Percentiles rank a stretch among this genome's conserved stretches.
These are phyloP conservation scores for Naumovozyma dairenensis DNA, from an alignment of 805 yeast species.

Conservation along the genomic window DNA sequence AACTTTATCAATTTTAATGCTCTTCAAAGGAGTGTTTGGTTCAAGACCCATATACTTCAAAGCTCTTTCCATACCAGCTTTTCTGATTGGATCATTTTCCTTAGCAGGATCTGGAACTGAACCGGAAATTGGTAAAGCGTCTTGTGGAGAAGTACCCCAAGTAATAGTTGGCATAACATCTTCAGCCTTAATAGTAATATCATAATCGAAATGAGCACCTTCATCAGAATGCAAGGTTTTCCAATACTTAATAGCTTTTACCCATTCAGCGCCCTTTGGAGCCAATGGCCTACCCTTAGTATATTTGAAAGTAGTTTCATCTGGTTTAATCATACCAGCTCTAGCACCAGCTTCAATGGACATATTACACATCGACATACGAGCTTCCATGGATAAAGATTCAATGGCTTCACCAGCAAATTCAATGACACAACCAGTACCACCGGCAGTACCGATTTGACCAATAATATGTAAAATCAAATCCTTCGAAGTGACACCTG, in stretches of 20 bases:
- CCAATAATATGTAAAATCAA: constrained; percentile 88
- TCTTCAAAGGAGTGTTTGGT: constrained; percentile 69
- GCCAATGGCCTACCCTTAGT: constrained; percentile 88
- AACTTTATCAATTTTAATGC: constrained; percentile 75
- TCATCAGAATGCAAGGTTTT: constrained; percentile 74
- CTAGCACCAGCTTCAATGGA: constrained; percentile 99
- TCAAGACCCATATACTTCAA: constrained; percentile 81
- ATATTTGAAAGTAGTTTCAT: constrained; percentile 76
- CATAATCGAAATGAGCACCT: constrained; percentile 81
- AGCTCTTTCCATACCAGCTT: constrained; percentile 81
- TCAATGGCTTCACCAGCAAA: constrained; percentile 92
- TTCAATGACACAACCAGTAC: constrained; percentile 94
- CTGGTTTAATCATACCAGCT: constrained; percentile 98
- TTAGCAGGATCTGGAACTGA: constrained; percentile 81
- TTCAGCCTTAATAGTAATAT: constrained; percentile 65
- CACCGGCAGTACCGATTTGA: constrained; percentile 97
- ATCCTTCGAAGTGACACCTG: constrained; percentile 94
- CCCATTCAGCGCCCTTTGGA: constrained; percentile 90
- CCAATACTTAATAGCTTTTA: constrained; percentile 88
- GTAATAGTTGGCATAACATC: constrained; percentile 94
- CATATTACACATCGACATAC: constrained; percentile 99
- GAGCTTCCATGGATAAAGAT: constrained; percentile 84
- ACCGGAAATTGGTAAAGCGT: constrained; percentile 88
- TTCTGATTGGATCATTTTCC: constrained; percentile 59
- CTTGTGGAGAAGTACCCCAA: constrained; percentile 99